Evolutionary conservation across 1,139 yeast species (phyloP), one percentile per base, ranked within the genome.

Genomic region (Pichia sp.): DNA sequence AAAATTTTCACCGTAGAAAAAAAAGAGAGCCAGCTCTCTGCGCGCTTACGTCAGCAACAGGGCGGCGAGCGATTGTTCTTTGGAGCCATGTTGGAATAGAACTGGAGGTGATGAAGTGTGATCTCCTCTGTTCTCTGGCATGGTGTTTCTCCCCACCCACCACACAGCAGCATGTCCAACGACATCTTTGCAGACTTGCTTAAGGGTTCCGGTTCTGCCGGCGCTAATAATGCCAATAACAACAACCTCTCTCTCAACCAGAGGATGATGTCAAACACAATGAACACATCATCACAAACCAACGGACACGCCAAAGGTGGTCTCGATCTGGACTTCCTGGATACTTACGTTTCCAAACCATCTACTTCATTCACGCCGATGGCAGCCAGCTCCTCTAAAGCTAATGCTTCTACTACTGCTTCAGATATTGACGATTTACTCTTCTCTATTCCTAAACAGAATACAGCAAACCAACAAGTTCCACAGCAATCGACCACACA

Each of bases 181-280:
- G 79, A 75, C 52, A 68, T 75, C 37, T 75, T 75, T 66, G 78
- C 79, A 1, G 71, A 71, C 50, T 59, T 75, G 15, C 60, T 75
- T 40, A 51, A 54, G 60, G 66, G 11, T 57, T 20, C 40, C 1
- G 35, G 42, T 14, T 56, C 27, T 42, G 58, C 15, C 14, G 32
- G 9, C 17, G 20, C n/a, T 21, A n/a, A n/a, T n/a, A n/a, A n/a
- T n/a, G 24, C 40, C 17, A 12, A 24, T 17, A 14, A 17, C 28
- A 36, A n/a, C 18, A 34, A 61, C 33, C 45, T 67, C 24, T 54
- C 67, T 0, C 41, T 67, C 35, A 57, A 58, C 5, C 66, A 67
- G 45, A 58, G 65, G 32, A 63, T 60, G 51, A 24, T 24, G 27
- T 24, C 27, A 24, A 49, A 31, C 12, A 8, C 34, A 11, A 21